Base-by-base conservation (phyloP, 768 basidiomycete genomes). In the Infundibulicybe gibba region DNA sequence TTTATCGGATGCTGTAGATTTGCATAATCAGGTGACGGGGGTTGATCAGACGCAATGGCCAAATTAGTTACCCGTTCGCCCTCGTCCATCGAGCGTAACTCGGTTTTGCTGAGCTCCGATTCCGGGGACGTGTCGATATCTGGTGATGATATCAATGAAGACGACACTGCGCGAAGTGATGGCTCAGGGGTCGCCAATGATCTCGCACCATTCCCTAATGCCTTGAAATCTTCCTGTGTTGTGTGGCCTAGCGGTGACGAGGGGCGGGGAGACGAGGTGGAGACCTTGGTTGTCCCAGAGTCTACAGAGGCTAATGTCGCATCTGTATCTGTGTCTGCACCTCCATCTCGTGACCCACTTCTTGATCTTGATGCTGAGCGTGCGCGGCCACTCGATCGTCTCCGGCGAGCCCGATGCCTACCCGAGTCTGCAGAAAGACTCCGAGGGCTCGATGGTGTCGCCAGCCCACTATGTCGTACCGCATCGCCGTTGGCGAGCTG, bases 361-460 rank as follows among this genome's bases (percentile, higher is more conserved):
- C 56, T 38, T 32, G 61, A 57, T 32, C 55, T 53, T 19, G 58
- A 60, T 25, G 55, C 48, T 20, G 54, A 57, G 37, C 62, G 47
- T 17, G 60, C 57, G 33, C 54, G 41, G n/a, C 49, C 49, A 5
- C 57, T 54, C 3, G 60, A 60, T 37, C 63, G 69, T 45, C 76
- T 69, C 47, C 71, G 64, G 33, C 75, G 62, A 38, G 79, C 64
- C n/a, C 75, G 61, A 42, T 74, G 66, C 45, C 52, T 63, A 52
- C 65, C 66, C 12, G 83, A 82, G 58, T 87, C 86, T 8, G 81
- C 76, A 3, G 80, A 81, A 16, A 85, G 70, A 52, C 83, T 86
- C 13, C 87, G 71, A 10, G 88, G 88, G 61, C 85, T 87, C 0
- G 87, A 87, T 1, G 87, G 87, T 0, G 86, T 87, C 9, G 84